Evolutionary conservation across 2,329 filamentous ascomycete genomes (phyloP), one percentile per base, ranked within the genome.

Genomic region (Colletotrichum tanaceti): DNA sequence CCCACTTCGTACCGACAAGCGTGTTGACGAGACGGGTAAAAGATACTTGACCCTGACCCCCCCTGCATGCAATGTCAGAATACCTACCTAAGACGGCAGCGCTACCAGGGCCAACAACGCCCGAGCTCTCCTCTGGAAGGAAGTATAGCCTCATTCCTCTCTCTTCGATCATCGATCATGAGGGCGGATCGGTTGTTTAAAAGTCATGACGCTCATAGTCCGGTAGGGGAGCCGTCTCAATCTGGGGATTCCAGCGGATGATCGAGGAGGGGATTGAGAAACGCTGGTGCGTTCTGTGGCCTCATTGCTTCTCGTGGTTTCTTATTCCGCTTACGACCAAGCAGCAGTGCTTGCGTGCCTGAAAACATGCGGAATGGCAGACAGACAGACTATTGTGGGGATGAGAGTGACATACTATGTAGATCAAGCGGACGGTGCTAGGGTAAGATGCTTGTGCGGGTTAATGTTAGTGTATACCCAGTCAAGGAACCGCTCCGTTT

Each of bases 201-300:
- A 50, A 65, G 68, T 70, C 68, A 70, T 70, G 68, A 70, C 68
- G 68, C 68, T 46, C 49, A 3, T 16, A 18, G 38, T 44, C 5
- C 16, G 46, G n/a, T 5, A 32, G 32, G 44, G 41, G 4, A 53
- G 18, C 38, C 57, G 58, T 53, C 20, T n/a, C 54, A 22, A 10
- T 7, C 20, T n/a, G 14, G 18, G 35, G 16, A 32, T 16, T n/a
- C 39, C 35, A 43, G 38, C 22, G n/a, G 39, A 6, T 24, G 54
- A 68, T 68, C 61, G 65, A 65, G 65, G 60, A 65, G 61, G n/a
- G 14, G 43, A 49, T 16, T 9, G 5, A 39, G 39, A 13, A 41
- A n/a, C 2, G 9, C 39, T 28, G 64, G 64, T 63, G 52, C 44
- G 58, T 67, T 53, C 32, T 4, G 58, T 60, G 49, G 58, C 63